Evolutionary conservation across 768 basidiomycete genomes (phyloP), one percentile per base, ranked within the genome.

Genomic region (Tylopilus subfusipes): DNA sequence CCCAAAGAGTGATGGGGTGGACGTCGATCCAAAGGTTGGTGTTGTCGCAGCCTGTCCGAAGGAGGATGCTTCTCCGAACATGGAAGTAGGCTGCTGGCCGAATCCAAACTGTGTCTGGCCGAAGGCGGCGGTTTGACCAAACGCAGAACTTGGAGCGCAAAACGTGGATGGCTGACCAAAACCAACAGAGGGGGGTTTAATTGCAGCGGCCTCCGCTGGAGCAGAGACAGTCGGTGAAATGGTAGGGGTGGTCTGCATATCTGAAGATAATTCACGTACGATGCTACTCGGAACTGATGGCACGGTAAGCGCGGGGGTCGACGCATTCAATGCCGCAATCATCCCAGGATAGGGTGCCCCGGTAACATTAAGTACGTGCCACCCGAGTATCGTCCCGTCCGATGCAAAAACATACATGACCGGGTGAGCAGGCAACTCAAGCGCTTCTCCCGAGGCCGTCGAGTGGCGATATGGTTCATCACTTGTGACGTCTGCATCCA

Each of bases 341-440:
- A 90, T 82, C 27, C 82, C 82, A 39, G 76, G 71, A 63, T 90
- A 91, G 9, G 78, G 72, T 18, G 60, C 68, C 1, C 75, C 77
- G 39, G 77, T 78, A 9, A 75, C 72, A 63, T 86, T 82, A 34
- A 88, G 79, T 21, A 87, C 63, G 65, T 83, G 75, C 88, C 90
- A 93, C 4, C 76, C 90, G 45, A 83, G 79, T 22, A 93, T 51
- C 0, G 88, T 88, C 19, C 90, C 90, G 63, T 93, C 90, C 50
- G 84, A 89, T 12, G 88, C 77, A 68, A 88, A 91, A 3, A 82
- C 84, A 65, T 83, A 90, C 69, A 90, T 71, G 52, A 90, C 75
- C 0, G 90, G 90, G 13, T 76, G 76, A 11, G 80, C 72, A 12
- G 80, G 78, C 3, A 77, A 56, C 13, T 75, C 74, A 7, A 72